phyloP scores from a whole-genome alignment of 768 basidiomycete genomes.

The Suillus luteus region DNA sequence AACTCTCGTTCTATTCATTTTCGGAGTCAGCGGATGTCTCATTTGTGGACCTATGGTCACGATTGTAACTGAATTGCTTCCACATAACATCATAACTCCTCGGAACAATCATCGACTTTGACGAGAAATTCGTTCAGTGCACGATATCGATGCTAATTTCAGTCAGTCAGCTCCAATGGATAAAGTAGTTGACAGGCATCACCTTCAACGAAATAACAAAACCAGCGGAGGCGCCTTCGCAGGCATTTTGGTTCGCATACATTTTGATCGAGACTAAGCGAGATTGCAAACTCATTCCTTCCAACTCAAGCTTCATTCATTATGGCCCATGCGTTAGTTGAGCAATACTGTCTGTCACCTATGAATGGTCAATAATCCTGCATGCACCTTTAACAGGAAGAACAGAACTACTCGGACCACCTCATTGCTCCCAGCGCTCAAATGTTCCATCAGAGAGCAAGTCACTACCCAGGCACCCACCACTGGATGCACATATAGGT shows the following conservation, averaged over 20 bases:
- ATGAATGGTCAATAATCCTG: background rate
- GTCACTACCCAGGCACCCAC: background rate
- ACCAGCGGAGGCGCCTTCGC: background rate
- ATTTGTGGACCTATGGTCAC: background rate
- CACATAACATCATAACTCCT: background rate
- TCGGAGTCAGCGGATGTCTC: slow-evolving; percentile 2
- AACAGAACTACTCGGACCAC: background rate
- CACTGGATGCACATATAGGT: background rate
- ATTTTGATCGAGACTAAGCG: background rate
- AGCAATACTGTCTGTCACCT: background rate
- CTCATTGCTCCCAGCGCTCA: background rate
- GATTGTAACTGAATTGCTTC: background rate
- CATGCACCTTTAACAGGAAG: background rate
- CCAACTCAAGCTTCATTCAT: background rate
- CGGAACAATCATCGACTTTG: background rate
- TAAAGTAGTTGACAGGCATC: background rate
- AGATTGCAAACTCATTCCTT: background rate
- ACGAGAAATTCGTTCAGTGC: background rate
- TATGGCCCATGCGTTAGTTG: background rate
- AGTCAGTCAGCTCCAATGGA: background rate
- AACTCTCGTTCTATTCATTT: background rate
- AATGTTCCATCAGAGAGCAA: background rate
- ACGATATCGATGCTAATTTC: background rate
- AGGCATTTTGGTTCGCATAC: background rate
- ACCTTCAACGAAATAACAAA: background rate